Evolutionary conservation across 768 basidiomycete genomes (phyloP).

Genomic region (Tulasnella sp.): DNA sequence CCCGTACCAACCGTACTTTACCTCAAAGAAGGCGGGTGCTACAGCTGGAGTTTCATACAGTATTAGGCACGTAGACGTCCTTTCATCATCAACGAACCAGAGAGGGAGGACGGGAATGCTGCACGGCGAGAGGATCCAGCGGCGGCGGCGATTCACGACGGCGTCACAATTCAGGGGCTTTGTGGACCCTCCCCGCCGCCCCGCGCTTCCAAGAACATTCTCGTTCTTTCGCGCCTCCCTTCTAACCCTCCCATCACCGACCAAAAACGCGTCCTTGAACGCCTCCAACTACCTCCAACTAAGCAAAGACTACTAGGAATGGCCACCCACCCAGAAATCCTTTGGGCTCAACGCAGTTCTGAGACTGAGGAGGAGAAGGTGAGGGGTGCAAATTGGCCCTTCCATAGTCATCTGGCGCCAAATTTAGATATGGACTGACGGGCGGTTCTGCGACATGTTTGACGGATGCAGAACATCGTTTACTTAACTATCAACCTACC

Average conservation of each 20-base stretch:
- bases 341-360: constrained; percentile 94
- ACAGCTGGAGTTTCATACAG: too few species aligned
- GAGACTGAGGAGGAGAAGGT: constrained; percentile 69
- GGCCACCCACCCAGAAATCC: constrained; percentile 73
- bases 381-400: constrained; percentile 22
- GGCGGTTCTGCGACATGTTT: neutral
- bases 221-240: neutral
- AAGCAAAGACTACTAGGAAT: neutral
- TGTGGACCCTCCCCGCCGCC: neutral
- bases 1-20: neutral
- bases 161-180: constrained; percentile 3
- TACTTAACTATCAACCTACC: constrained; percentile 85
- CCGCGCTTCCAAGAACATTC: constrained; percentile 16
- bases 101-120: neutral
- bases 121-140: neutral
- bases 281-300: neutral
- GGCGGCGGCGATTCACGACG: neutral
- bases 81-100: neutral
- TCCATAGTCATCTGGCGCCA: constrained; percentile 16
- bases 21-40: too few species aligned
- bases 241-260: neutral
- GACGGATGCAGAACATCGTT: constrained; percentile 70
- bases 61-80: too few species aligned
- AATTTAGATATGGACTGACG: neutral
- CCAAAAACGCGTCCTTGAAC: constrained; percentile 4